Conservation (phyloP, 2,329 filamentous ascomycete species). For the Neofusicoccum cordaticola region DNA sequence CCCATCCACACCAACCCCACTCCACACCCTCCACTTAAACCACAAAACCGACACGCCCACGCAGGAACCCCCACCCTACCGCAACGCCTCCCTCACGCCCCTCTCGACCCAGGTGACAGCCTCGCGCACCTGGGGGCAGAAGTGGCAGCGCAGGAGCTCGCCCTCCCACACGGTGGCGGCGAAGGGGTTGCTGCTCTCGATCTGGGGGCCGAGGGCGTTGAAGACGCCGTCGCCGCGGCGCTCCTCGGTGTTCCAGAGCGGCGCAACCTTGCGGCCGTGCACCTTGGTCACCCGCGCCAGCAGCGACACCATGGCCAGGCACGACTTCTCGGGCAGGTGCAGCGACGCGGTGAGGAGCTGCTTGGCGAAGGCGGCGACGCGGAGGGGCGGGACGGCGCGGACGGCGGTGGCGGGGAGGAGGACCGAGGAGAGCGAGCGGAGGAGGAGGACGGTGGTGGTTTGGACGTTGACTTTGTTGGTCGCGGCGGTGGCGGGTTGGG, state of each 20-base stretch:
- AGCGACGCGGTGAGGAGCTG: conserved; percentile 78
- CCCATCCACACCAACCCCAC: too few relatives aligned
- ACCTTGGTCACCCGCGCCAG: conserved; percentile 75
- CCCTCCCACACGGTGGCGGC: conserved; percentile 91
- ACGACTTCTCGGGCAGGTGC: conserved; percentile 87
- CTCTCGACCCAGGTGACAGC: conserved; percentile 49
- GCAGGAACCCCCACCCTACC: background rate
- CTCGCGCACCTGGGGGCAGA: conserved; percentile 80
- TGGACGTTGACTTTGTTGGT: conserved; percentile 85
- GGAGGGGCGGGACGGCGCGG: conserved; percentile 72
- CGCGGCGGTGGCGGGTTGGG: conserved; percentile 30
- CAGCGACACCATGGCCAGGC: conserved; percentile 74
- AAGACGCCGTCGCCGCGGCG: conserved; percentile 86
- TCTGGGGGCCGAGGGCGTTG: conserved; percentile 59
- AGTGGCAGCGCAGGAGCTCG: conserved; percentile 81
- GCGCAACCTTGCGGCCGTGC: conserved; percentile 76
- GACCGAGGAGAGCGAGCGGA: conserved; percentile 79
- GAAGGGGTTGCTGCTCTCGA: conserved; percentile 88
- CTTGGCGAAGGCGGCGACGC: conserved; percentile 90
- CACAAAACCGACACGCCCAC: too few relatives aligned
- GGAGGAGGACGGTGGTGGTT: conserved; percentile 87
- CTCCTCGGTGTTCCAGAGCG: conserved; percentile 95
- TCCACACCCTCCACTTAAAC: too few relatives aligned
- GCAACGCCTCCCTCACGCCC: background rate
- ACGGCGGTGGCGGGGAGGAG: conserved; percentile 74